Base-by-base conservation (phyloP, 306 rosid genomes). In the Coriaria nepalensis region DNA sequence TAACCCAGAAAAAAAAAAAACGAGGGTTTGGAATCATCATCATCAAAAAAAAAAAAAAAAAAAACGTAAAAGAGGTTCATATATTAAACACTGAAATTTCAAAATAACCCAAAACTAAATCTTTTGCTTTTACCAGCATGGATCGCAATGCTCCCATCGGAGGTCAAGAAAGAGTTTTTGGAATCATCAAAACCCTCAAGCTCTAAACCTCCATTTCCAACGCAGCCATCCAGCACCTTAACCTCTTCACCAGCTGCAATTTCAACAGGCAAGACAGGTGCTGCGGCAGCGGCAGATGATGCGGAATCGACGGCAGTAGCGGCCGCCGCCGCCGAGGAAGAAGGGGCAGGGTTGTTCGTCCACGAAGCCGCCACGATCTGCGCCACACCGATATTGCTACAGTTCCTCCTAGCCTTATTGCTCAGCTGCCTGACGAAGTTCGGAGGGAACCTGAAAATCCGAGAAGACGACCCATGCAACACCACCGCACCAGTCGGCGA, bases 341-440 rank as follows among this genome's bases (percentile, higher is more conserved):
- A 1, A 46, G 75, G 42, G 15, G 68, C 10, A 5, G 52, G 4
- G 43, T 37, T 56, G 78, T 90, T 75, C 8, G 97, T 77, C 97
- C 97, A 90, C 68, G 97, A 90, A 43, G 97, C 95, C 9, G 95
- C 95, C n/a, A 90, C 97, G 63, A 90, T 76, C 69, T 90, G 97
- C 2, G 97, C 97, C 38, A 90, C 95, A 9, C 97, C 95, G 72
- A 90, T 90, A 75, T 90, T 90, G 81, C 97, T 81, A 67, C 97
- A 90, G 65, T 90, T 90, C 51, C 95, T 69, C 33, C 95, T 83
- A 2, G 97, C 95, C 73, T 90, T 90, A 45, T 69, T 84, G 80
- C 97, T 90, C 13, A 90, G 77, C 74, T 90, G 97, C 53, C 92
- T 81, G 56, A 76, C 87, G 45, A 90, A 90, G 71, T 90, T 90